Evolutionary conservation across 495 filamentous ascomycete genomes (phyloP), one percentile per base, ranked within the genome.

Genomic region (Aspergillus leporis): DNA sequence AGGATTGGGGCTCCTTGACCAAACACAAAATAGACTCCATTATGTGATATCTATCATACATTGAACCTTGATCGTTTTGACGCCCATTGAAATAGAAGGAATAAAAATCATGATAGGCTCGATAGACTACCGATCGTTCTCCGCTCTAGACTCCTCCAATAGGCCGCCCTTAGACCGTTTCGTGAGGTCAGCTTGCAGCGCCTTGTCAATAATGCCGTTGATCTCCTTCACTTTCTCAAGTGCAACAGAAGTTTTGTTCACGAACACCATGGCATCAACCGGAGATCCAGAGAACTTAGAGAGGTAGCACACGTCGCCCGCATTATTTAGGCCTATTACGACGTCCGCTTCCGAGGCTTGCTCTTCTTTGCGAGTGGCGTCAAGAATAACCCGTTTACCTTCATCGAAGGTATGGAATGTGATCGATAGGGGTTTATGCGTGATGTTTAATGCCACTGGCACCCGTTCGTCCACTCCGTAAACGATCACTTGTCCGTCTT

Each of bases 261-360:
- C 74, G 51, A 98, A 69, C 21, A 78, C 75, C 62, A 93, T 74
- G 6, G 92, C 91, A 66, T 94, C 88, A 14, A 96, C 83, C 13
- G 92, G 83, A 18, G 82, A 81, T 7, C 94, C 94, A 1, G 91
- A 90, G 45, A 90, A 83, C 74, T 98, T 98, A 28, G 91, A 87
- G 58, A 97, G 81, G 75, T 92, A 90, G 66, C 92, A 97, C 21
- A 97, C 83, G 74, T 98, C 94, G 1, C 95, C 94, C 63, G 91
- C 86, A 56, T 85, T 83, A 72, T 98, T 98, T 69, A 96, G 77
- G 13, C 87, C 90, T 53, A 98, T 83, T 1, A 96, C 88, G 46
- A 93, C 80, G 67, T 91, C 90, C 18, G 89, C 92, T 38, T 92
- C 88, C 3, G 91, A 82, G 31, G 93, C 80, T 70, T 93, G 90